These are phyloP conservation scores for Penicillium turbatum DNA, from an alignment of 495 filamentous ascomycete genomes.

Conservation along the genomic window DNA sequence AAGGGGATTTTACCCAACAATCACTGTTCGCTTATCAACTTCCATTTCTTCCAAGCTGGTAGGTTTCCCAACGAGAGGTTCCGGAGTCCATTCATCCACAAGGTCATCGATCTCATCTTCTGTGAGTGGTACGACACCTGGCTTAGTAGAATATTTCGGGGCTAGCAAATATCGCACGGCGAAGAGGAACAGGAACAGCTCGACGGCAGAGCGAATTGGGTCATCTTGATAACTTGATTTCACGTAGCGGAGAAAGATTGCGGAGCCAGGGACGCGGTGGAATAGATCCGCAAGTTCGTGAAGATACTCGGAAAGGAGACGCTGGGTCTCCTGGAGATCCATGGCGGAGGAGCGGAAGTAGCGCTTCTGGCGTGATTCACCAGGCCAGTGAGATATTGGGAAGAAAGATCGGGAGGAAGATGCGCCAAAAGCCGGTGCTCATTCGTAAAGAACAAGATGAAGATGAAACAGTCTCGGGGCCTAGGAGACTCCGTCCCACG, in stretches of 20 bases:
- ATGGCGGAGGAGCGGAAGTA: constrained; percentile 40
- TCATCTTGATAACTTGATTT: constrained; percentile 97
- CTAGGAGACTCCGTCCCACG: background rate
- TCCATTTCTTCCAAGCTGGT: constrained; percentile 74
- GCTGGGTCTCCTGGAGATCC: constrained; percentile 79
- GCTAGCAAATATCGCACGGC: constrained; percentile 88
- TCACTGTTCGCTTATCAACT: constrained; percentile 77
- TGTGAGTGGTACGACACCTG: constrained; percentile 78
- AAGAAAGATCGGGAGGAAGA: background rate
- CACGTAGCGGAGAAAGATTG: constrained; percentile 91
- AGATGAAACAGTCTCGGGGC: constrained; percentile 3
- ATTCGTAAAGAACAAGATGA: background rate
- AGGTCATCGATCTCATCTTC: constrained; percentile 98
- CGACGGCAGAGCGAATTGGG: constrained; percentile 86
- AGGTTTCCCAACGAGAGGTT: constrained; percentile 74
- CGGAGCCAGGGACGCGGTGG: constrained; percentile 85
- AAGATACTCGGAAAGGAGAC: constrained; percentile 61
- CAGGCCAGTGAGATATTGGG: background rate
- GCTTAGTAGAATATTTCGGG: constrained; percentile 85
- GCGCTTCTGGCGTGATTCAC: background rate
- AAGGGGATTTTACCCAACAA: constrained; percentile 65
- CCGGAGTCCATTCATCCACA: constrained; percentile 94
- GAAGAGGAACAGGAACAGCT: constrained; percentile 92
- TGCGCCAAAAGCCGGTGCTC: background rate
- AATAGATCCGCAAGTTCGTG: constrained; percentile 66